Percentiles rank a stretch among this genome's conserved stretches.
Conservation (phyloP, 208 protist genomes). For the Tritrichomonas musculus region DNA sequence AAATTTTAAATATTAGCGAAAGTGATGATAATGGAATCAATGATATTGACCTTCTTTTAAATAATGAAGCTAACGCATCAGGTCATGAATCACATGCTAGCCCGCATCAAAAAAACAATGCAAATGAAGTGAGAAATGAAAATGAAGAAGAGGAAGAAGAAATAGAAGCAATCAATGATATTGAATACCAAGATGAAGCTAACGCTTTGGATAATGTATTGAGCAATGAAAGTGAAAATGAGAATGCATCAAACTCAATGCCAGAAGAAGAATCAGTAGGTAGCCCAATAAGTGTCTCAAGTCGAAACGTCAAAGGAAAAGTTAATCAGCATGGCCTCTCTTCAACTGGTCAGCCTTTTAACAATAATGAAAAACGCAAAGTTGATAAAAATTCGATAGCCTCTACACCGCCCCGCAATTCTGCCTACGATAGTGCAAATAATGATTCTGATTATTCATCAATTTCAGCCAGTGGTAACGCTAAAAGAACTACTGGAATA, state of each 20-base stretch:
- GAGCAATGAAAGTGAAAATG: no score
- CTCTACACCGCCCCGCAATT: not conserved
- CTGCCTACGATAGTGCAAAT: not conserved
- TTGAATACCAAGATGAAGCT: not conserved
- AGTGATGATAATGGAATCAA: no score
- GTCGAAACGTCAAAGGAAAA: not conserved
- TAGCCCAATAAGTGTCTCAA: not conserved
- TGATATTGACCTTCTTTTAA: no score
- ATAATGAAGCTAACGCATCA: not conserved
- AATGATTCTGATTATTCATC: not conserved
- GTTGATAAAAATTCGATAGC: not conserved
- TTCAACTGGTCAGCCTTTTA: not conserved
- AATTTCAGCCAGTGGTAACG: not conserved
- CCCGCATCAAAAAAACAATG: no score
- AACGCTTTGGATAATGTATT: no score
- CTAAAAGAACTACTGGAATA: not conserved
- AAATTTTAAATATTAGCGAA: no score
- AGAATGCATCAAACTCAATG: no score
- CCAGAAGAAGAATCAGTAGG: not conserved
- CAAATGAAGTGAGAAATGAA: not conserved
- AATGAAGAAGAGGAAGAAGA: not conserved
- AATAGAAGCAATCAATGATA: not conserved
- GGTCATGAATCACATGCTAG: not conserved
- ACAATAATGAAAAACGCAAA: not conserved
- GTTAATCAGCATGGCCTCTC: not conserved